phyloP scores from a whole-genome alignment of 768 basidiomycete genomes.

The Galerina sulciceps region DNA sequence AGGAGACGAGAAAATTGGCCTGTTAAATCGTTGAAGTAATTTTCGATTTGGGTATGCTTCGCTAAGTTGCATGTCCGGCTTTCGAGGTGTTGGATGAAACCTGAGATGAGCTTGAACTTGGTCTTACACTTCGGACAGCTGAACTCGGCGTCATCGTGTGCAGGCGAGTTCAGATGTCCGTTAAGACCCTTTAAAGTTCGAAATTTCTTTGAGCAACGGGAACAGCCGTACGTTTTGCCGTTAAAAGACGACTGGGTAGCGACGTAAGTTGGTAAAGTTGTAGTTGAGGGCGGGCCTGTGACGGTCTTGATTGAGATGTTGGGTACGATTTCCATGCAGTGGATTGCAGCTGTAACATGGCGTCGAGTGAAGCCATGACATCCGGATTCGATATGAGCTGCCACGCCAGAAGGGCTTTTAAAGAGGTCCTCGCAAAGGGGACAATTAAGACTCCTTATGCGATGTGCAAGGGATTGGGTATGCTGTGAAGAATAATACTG shows the following conservation, averaged over 20 bases:
- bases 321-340: conserved; percentile 32
- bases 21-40: conserved; percentile 27
- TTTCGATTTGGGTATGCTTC: conserved; percentile 31
- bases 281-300: conserved; percentile 16
- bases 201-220: conserved; percentile 39
- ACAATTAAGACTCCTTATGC: conserved; percentile 25
- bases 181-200: conserved; percentile 32
- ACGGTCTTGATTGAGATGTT: conserved; percentile 36
- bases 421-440: conserved; percentile 34
- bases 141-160: conserved; percentile 43
- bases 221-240: conserved; percentile 42
- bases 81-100: conserved; percentile 47
- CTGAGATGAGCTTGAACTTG: conserved; percentile 39
- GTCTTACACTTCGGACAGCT: conserved; percentile 43
- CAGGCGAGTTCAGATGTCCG: conserved; percentile 37
- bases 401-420: conserved; percentile 36
- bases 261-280: conserved; percentile 20
- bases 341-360: conserved; percentile 38
- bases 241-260: conserved; percentile 41
- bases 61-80: conserved; percentile 38
- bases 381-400: conserved; percentile 43
- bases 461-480: conserved; percentile 26
- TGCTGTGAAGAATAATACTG: conserved; percentile 18
- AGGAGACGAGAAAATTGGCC: conserved; percentile 20
- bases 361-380: conserved; percentile 36